Evolutionary conservation across 176 grass and related monocot genomes (phyloP), one percentile per base, ranked within the genome.

Genomic region (Zea luxurians): DNA sequence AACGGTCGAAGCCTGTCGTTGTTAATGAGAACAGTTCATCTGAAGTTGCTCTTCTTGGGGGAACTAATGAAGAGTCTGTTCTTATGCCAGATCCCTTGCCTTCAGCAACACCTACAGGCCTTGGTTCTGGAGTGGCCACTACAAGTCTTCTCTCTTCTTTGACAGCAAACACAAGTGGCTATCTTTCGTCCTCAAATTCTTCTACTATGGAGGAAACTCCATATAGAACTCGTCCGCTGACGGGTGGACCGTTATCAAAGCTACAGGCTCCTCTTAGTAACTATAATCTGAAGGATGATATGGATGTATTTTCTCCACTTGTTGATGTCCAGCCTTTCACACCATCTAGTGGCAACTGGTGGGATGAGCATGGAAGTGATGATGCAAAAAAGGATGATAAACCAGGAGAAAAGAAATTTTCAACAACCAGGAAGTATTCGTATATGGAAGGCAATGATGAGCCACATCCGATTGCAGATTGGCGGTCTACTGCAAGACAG

Each of bases 291-390:
- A 99, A 95, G 84, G 92, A 99, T 89, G 96, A 99, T 76, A 99
- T 99, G 96, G 96, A 95, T 87, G 96, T 99, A 16, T 99, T 95
- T 88, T 99, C 96, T 83, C 96, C 96, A 17, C 88, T 99, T 75
- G 92, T 99, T 76, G 96, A 95, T 80, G 92, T 95, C 50, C 96
- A 99, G 64, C 92, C 96, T 88, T 92, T 92, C 78, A 94, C 92
- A 40, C 87, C 92, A 45, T 99, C 96, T 63, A 93, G 85, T 64
- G 68, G 84, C 70, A 91, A 78, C 76, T 92, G 75, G 89, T 99
- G 88, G 92, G 88, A 95, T 84, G 96, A 99, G n/a, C 85, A 91
- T 80, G 91, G 87, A 53, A 75, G 82, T 73, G 86, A 92, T 81
- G 86, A 91, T 71, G 71, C 68, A 13, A 93, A 90, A 82, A 99